Base-by-base conservation (phyloP, 2,329 filamentous ascomycete genomes). In the Aspergillus caelatus region DNA sequence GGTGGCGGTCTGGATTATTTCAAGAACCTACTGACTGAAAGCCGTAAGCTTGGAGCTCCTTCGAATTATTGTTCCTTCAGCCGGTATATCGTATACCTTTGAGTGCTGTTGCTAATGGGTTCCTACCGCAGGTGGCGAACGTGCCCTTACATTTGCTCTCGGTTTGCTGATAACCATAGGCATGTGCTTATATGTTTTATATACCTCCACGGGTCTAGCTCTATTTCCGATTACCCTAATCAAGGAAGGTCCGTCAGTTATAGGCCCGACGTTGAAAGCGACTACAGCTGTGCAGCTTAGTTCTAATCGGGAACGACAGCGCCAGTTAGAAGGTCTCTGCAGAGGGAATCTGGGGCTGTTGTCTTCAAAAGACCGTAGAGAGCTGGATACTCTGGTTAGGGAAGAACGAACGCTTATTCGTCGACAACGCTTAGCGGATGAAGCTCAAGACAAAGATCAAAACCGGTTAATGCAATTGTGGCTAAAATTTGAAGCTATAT, bases 351-450 rank as follows among this genome's bases (percentile, higher is more conserved):
- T 88, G 4, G 91, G 88, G 32, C 90, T 89, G 21, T 85, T 98
- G 71, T 88, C 94, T 8, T 84, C 91, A 46, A 95, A 97, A 72
- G 94, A 98, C 70, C 88, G 92, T 64, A 88, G 94, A 41, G 94
- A 98, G 76, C 84, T 98, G 2, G 94, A 98, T 73, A 86, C 90
- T 34, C 85, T 99, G 1, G 86, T 93, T 21, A 89, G 95, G 59
- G 94, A 98, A 77, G 95, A 99, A 76, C 90, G 94, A 65, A 98
- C 94, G 0, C 84, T 99, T 5, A 91, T 96, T 56, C 91, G 95
- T 16, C 91, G 94, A 3, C 91, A 97, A 76, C 89, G 94, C 53
- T 85, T 99, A 28, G 93, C 94, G 9, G 89, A 92, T 2, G 94
- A 77, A 64, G 63, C 71, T 46, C 71, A 75, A 54, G 93, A 93